Evolutionary conservation across 371 early-diverging fungal genomes (phyloP).

Genomic region (Mortierella sp.): DNA sequence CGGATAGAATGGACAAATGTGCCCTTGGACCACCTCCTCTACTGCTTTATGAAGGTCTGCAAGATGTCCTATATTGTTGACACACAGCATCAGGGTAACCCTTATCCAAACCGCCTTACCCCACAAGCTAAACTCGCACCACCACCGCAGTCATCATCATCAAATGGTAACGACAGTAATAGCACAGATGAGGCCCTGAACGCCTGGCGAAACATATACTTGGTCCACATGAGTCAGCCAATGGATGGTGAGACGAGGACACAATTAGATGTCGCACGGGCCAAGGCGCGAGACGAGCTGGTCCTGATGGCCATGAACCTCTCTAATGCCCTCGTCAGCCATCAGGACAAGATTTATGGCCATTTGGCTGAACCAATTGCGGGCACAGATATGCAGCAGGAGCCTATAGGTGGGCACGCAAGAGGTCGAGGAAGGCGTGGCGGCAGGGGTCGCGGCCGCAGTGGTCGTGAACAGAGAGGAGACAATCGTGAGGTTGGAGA

Average conservation of each 20-base stretch:
- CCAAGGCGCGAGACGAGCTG: constrained; percentile 45
- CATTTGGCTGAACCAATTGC: background rate
- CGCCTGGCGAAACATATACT: constrained; percentile 12
- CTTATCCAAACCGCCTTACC: constrained; percentile 3
- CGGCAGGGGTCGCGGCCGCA: background rate
- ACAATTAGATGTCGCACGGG: constrained; percentile 15
- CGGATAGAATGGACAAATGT: constrained; percentile 20
- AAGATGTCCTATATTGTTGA: constrained; percentile 22
- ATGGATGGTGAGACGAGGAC: background rate
- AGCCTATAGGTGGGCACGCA: background rate
- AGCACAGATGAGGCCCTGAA: background rate
- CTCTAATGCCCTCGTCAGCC: constrained; percentile 43
- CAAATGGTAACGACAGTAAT: background rate
- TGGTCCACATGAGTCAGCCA: background rate
- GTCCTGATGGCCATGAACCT: constrained; percentile 50
- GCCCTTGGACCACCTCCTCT: constrained; percentile 27
- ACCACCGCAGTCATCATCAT: background rate
- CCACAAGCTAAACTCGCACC: background rate
- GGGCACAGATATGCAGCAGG: too few species aligned
- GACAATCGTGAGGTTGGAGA: background rate
- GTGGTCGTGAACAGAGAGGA: background rate
- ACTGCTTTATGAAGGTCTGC: constrained; percentile 31
- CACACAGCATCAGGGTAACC: background rate
- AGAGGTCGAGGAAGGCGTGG: background rate
- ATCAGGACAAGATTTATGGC: constrained; percentile 21